Evolutionary conservation across 2,329 filamentous ascomycete species (phyloP).

Genomic region (Amphichorda felina): DNA sequence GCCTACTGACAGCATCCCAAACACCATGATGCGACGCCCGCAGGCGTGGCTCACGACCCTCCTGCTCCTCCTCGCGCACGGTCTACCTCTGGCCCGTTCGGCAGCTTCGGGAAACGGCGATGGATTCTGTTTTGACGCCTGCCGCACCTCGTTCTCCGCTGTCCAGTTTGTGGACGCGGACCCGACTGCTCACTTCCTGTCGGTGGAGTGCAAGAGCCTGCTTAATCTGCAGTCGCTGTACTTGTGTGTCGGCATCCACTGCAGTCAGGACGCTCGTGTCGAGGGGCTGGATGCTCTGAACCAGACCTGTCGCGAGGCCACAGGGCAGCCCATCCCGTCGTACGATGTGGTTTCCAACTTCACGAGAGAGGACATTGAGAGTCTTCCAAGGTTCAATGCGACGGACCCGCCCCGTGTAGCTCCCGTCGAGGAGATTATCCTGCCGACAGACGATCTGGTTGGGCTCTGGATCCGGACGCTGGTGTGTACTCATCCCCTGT

Average conservation of each 20-base stretch:
- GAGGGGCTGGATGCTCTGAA: constrained; percentile 16
- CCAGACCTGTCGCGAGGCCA: constrained; percentile 17
- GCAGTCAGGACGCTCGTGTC: constrained; percentile 12
- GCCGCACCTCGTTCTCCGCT: constrained; percentile 13
- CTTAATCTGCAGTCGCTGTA: constrained; percentile 17
- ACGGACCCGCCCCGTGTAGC: constrained; percentile 9
- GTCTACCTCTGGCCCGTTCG: no score
- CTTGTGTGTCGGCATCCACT: constrained; percentile 24
- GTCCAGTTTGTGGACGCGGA: constrained; percentile 19
- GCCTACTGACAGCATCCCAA: no score
- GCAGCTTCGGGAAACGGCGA: no score
- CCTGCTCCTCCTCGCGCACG: no score
- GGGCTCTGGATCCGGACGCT: constrained; percentile 24
- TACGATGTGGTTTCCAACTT: constrained; percentile 21
- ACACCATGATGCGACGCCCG: no score
- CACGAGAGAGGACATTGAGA: constrained; percentile 17
- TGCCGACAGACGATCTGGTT: constrained; percentile 22
- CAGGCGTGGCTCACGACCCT: no score
- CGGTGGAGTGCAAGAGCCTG: background rate
- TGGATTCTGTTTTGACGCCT: constrained; percentile 20
- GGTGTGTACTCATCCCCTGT: constrained; percentile 9
- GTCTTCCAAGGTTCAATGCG: constrained; percentile 14
- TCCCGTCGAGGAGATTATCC: constrained; percentile 15
- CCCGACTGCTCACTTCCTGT: no score
- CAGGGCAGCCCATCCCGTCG: constrained; percentile 15